Conservation (phyloP, 441 rosid species). For the Capsella rubella region DNA sequence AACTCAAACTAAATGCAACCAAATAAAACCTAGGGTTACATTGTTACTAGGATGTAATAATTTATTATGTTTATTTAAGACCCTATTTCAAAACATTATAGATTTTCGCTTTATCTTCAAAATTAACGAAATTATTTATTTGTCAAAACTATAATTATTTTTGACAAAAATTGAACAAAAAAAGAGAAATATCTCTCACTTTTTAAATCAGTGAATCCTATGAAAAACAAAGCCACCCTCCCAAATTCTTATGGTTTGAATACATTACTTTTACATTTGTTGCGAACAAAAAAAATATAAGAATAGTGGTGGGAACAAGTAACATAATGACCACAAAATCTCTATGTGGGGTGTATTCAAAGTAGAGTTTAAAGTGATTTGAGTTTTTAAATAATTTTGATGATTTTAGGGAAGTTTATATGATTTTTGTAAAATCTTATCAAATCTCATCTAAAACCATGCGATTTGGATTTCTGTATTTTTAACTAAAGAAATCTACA, state of each 20-base stretch:
- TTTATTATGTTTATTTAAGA: neutral
- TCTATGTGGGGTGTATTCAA: neutral
- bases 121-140: neutral
- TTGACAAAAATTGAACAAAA: neutral
- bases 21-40: neutral
- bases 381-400: too few species aligned
- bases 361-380: too few species aligned
- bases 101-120: neutral
- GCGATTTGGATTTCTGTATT: too few species aligned
- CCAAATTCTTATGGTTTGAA: neutral
- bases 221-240: neutral
- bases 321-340: conserved; percentile 27
- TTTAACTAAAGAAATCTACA: too few species aligned
- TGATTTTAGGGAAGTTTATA: too few species aligned
- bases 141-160: neutral
- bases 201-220: neutral
- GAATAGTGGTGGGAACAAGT: conserved; percentile 21
- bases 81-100: neutral
- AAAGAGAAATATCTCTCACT: neutral
- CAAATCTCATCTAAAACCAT: too few species aligned
- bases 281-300: neutral
- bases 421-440: too few species aligned
- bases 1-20: neutral
- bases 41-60: neutral
- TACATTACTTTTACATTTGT: neutral